Percentiles rank a stretch among this genome's conserved stretches.
Conservation (phyloP, 2,329 filamentous ascomycete genomes). For the Monilinia polystroma region DNA sequence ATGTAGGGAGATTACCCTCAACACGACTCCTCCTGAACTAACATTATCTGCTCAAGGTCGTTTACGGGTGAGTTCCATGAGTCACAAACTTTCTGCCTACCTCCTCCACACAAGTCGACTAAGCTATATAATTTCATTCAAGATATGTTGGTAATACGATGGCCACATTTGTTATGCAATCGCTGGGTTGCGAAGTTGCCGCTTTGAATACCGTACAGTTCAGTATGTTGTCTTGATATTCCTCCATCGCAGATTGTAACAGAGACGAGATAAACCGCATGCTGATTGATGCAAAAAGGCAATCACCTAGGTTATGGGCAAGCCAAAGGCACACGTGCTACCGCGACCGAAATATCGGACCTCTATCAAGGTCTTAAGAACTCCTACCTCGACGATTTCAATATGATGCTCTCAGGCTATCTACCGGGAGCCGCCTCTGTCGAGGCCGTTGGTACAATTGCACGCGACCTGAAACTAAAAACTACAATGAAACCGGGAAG, state of each 20-base stretch:
- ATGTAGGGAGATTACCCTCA: slow-evolving; percentile 62
- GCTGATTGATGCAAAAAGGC: slow-evolving; percentile 51
- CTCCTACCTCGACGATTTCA: slow-evolving; percentile 82
- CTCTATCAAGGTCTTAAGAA: slow-evolving; percentile 83
- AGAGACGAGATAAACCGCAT: slow-evolving; percentile 12
- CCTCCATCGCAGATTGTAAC: background rate
- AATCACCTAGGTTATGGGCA: slow-evolving; percentile 94
- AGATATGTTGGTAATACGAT: slow-evolving; percentile 99
- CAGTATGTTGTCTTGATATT: slow-evolving; percentile 58
- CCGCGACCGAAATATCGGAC: slow-evolving; percentile 77
- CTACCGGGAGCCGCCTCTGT: slow-evolving; percentile 85
- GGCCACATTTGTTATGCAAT: slow-evolving; percentile 91
- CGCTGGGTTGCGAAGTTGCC: slow-evolving; percentile 88
- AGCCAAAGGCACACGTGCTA: slow-evolving; percentile 79
- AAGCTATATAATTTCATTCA: slow-evolving; percentile 27
- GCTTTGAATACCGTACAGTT: slow-evolving; percentile 97
- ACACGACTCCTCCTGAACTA: slow-evolving; percentile 28
- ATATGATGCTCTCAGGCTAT: slow-evolving; percentile 93
- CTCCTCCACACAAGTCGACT: slow-evolving; percentile 21
- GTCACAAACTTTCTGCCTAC: slow-evolving; percentile 14
- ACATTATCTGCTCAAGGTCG: slow-evolving; percentile 55
- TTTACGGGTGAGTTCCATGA: slow-evolving; percentile 62
- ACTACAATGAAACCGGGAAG: slow-evolving; percentile 62
- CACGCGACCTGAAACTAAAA: slow-evolving; percentile 71
- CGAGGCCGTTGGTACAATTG: slow-evolving; percentile 80